phyloP scores from a whole-genome alignment of 352 stramenopile species.

The Achlya hypogyna region DNA sequence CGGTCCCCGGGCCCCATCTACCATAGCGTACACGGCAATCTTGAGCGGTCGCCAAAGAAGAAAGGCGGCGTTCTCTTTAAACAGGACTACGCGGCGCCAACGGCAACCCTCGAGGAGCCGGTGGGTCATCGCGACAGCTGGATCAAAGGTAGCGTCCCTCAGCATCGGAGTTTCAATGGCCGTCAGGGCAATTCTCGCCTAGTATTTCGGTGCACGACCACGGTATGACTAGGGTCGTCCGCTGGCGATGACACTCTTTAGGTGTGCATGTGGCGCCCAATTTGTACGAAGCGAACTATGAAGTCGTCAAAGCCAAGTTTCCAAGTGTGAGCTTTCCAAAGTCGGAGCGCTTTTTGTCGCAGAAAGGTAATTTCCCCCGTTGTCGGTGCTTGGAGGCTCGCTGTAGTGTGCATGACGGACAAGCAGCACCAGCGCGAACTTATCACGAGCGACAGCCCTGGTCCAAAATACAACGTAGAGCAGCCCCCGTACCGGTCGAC shows the following conservation, averaged over 20 bases:
- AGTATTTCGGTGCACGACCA: conserved; percentile 16
- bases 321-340: conserved; percentile 72
- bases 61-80: conserved; percentile 68
- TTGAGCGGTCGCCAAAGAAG: conserved; percentile 23
- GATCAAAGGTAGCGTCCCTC: conserved; percentile 39
- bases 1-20: conserved; percentile 73
- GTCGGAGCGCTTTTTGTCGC: conserved; percentile 66
- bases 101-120: conserved; percentile 49
- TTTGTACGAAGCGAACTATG: conserved; percentile 62
- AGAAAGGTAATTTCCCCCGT: conserved; percentile 46
- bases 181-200: conserved; percentile 21
- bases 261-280: conserved; percentile 43
- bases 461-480: conserved; percentile 76
- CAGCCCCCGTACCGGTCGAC: conserved; percentile 39
- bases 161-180: conserved; percentile 7
- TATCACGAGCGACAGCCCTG: conserved; percentile 63
- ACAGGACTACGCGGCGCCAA: conserved; percentile 36
- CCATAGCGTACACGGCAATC: conserved; percentile 36
- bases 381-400: neutral
- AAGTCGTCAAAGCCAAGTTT: conserved; percentile 44
- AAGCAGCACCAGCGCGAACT: conserved; percentile 58
- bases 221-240: conserved; percentile 14
- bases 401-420: conserved; percentile 55
- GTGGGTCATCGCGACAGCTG: conserved; percentile 77
- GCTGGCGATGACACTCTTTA: conserved; percentile 24